A percentile compares a stretch with the other conserved stretches of the same genome.
Evolutionary conservation across 805 yeast species (phyloP).

Genomic region (Gaillardinia entomophila): DNA sequence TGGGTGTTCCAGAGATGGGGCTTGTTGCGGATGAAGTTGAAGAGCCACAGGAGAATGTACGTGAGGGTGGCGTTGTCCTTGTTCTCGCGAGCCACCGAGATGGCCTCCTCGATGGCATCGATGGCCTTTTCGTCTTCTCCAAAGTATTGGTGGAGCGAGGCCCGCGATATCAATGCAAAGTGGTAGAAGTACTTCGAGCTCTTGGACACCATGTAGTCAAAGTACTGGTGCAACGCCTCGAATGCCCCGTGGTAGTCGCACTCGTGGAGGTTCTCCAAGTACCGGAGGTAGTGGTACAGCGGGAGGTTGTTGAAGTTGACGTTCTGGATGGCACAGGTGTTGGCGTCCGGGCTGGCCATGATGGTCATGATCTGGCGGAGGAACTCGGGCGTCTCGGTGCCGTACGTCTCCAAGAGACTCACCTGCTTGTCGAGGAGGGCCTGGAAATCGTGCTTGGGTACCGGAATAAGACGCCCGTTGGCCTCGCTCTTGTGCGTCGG

Average conservation of each 20-base stretch:
- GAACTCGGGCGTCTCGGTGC: conserved; percentile 43
- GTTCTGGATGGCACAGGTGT: conserved; percentile 28
- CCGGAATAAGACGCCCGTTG: conserved; percentile 17
- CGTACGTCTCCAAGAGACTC: conserved; percentile 43
- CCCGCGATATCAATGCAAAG: conserved; percentile 68
- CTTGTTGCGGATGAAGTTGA: conserved; percentile 60
- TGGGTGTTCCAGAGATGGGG: conserved; percentile 50
- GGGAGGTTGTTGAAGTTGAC: conserved; percentile 23
- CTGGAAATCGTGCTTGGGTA: conserved; percentile 49
- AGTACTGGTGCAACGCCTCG: conserved; percentile 50
- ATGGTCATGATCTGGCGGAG: conserved; percentile 36
- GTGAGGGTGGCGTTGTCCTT: conserved; percentile 70
- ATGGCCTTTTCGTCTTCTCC: conserved; percentile 65
- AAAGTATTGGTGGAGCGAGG: conserved; percentile 65
- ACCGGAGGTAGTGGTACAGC: conserved; percentile 50
- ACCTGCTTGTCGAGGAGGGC: conserved; percentile 50
- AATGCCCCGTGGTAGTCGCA: conserved; percentile 59
- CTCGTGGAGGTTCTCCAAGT: conserved; percentile 50
- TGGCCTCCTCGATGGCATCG: conserved; percentile 80
- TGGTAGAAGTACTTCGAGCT: conserved; percentile 64
- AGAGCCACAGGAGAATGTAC: conserved; percentile 68
- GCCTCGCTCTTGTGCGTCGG: neutral
- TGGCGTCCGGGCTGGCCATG: conserved; percentile 43
- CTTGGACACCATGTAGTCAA: conserved; percentile 71
- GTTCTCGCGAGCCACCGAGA: conserved; percentile 80